These are phyloP conservation scores for Talaromyces adpressus DNA, from an alignment of 495 filamentous ascomycete species.

Conservation along the genomic window DNA sequence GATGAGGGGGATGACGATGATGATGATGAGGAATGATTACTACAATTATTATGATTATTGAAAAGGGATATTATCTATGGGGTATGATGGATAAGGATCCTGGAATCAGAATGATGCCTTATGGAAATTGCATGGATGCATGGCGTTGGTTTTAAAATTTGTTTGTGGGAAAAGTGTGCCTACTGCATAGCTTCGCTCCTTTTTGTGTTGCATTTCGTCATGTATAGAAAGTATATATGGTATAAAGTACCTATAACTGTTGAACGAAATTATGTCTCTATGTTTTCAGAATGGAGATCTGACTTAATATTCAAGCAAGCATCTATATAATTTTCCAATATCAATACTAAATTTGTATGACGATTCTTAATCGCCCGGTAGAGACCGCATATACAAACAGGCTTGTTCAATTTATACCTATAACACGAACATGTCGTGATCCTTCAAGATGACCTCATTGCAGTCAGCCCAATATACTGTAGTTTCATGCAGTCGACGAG, in stretches of 20 bases:
- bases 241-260: too few relatives aligned
- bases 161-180: neutral
- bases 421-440: too few relatives aligned
- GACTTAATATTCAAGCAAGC: neutral
- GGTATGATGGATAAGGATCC: neutral
- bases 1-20: constrained; percentile 32
- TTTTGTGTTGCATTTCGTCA: neutral
- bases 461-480: neutral
- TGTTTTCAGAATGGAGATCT: neutral
- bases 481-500: neutral
- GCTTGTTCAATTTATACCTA: too few relatives aligned
- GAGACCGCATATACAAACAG: neutral
- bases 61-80: neutral
- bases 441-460: too few relatives aligned
- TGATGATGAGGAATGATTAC: constrained; percentile 19
- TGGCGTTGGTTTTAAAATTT: neutral
- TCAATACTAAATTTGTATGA: neutral
- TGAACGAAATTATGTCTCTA: neutral
- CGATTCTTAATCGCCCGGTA: neutral
- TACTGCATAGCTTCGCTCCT: neutral
- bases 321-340: neutral
- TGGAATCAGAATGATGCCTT: neutral
- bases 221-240: neutral
- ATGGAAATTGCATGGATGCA: neutral
- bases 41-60: neutral